Evolutionary conservation across 495 filamentous ascomycete genomes (phyloP), one percentile per base, ranked within the genome.

Genomic region (Trichoderma gamsii): DNA sequence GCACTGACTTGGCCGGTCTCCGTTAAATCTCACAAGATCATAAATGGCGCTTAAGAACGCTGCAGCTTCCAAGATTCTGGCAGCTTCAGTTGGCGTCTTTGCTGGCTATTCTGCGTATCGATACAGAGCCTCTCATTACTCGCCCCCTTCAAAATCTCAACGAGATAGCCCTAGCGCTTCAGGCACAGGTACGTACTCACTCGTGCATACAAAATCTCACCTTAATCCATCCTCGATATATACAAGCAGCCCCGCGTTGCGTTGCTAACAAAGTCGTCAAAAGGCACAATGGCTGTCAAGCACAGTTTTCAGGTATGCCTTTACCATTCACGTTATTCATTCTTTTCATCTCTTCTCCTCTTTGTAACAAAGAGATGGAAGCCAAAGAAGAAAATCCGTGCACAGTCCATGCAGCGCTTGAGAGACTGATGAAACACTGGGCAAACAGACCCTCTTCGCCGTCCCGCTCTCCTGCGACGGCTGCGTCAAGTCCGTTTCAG

Each of bases 391-490:
- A 27, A 44, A 63, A 44, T 56, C 56, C 51, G 44, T 41, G 38
- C 18, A 59, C 38, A n/a, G 43, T 67, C 66, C 44, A 56, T 52
- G 27, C 18, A 44, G 51, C n/a, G 16, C 8, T 65, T 43, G 21
- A 65, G 63, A 25, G 32, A 68, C 74, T 75, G 63, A 76, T 73
- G 66, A 70, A 71, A 70, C 69, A 61, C 56, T 61, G 25, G 56
- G 56, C 56, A 65, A 66, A 71, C 72, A 97, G 91, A 96, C 93
- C 51, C 89, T 93, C 69, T 97, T 99, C 74, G 91, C 94, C 69
- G 95, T 98, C 76, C 93, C 92, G 29, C 89, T 99, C 84, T 90
- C 86, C 77, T 98, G 95, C 78, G 89, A 96, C 52, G 77, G 81
- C 72, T 99, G 95, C 78, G 87, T 95, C 72, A 89, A 92, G 71